Evolutionary conservation across 805 yeast genomes (phyloP), one percentile per base, ranked within the genome.

Genomic region (Sugiyamaella smithiae): DNA sequence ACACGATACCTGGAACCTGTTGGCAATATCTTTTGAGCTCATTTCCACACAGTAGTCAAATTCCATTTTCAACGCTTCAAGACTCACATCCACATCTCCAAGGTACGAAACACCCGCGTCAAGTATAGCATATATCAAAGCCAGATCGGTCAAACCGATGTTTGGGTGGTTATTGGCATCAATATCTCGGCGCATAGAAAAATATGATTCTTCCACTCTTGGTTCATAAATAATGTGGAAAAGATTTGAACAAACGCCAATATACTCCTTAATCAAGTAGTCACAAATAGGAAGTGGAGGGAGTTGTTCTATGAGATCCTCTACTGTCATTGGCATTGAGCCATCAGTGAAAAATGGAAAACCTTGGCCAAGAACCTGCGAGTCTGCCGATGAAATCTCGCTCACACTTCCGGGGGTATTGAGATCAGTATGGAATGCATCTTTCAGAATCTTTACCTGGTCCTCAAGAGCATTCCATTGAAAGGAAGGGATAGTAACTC

Each of bases 221-320:
- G 47, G 47, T 19, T 37, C 48, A 24, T 37, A 33, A 7, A 44
- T 23, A 9, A 48, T 36, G 25, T 38, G 52, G 26, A 48, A 38
- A 24, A 48, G 16, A 31, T 29, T 44, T 7, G 37, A 43, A 33
- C 26, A 43, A 14, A 28, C 40, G 8, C 12, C 24, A 25, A 48
- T 14, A 36, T 48, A 48, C 25, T 31, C 16, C 17, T 22, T 22
- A 2, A 48, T 16, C 8, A 48, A 22, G 16, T 48, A 48, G 33
- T 48, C 52, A 16, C 48, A 48, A 20, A 43, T 22, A 8, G 26
- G 37, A 4, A 24, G 17, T 4, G 48, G 48, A 20, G 52, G 52
- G 24, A 48, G 32, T 19, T 22, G 31, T 14, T 25, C 26, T 4
- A 26, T 17, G n/a, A 32, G 16, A n/a, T 32, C 40, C n/a, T 32